phyloP scores from a whole-genome alignment of 805 yeast genomes.

The Metschnikowia vanudenii region DNA sequence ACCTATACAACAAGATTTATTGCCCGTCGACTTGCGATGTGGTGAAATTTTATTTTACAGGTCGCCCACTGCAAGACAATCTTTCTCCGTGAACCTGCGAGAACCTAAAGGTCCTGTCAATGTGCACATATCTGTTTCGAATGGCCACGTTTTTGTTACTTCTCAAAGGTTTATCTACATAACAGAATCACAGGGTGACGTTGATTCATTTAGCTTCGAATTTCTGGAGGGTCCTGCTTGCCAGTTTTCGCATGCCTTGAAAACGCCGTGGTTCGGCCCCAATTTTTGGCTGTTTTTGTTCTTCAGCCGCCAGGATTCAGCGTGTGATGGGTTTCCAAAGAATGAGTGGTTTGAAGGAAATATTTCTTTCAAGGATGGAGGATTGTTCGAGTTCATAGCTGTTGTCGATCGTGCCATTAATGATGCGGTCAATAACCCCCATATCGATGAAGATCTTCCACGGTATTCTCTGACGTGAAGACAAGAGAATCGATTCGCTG shows the following conservation, averaged over 20 bases:
- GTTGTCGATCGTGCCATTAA: slow-evolving; percentile 32
- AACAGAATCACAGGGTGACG: slow-evolving; percentile 40
- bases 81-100: slow-evolving; percentile 26
- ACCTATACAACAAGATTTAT: not conserved
- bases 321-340: slow-evolving; percentile 42
- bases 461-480: slow-evolving; percentile 26
- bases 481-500: not conserved
- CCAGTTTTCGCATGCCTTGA: slow-evolving; percentile 39
- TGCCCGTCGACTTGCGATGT: slow-evolving; percentile 20
- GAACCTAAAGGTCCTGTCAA: slow-evolving; percentile 9
- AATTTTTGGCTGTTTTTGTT: slow-evolving; percentile 48
- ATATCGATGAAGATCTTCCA: slow-evolving; percentile 48
- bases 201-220: slow-evolving; percentile 41
- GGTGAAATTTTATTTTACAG: slow-evolving; percentile 20
- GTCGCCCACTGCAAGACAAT: slow-evolving; percentile 27
- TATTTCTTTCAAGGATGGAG: slow-evolving; percentile 48
- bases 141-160: slow-evolving; percentile 44
- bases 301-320: slow-evolving; percentile 30
- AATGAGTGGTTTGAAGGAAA: slow-evolving; percentile 37
- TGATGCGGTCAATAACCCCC: slow-evolving; percentile 35
- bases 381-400: slow-evolving; percentile 42
- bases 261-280: slow-evolving; percentile 55
- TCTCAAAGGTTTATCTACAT: slow-evolving; percentile 41
- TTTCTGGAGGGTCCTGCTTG: slow-evolving; percentile 25
- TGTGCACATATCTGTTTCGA: slow-evolving; percentile 31